Evolutionary conservation across 768 basidiomycete species (phyloP), one percentile per base, ranked within the genome.

Genomic region (Floccularia luteovirens): DNA sequence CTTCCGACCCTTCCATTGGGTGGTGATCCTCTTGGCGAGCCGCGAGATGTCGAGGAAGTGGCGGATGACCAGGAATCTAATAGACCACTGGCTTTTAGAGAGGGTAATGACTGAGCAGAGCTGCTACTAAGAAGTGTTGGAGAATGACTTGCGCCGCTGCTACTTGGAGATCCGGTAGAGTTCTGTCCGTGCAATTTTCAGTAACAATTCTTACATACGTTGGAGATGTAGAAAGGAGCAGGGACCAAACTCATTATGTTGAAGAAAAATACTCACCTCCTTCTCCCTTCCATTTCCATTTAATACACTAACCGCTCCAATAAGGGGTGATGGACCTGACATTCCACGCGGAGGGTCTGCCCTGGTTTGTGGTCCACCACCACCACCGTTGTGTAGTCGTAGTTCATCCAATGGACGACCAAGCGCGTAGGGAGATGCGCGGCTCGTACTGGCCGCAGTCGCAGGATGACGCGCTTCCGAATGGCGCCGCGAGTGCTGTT

Each of bases 61-160:
- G 8, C 10, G 6, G 32, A 34, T 17, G 59, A 43, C 75, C 75
- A 71, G 42, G 69, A 64, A 48, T 84, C 81, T 28, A 87, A 62
- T 32, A 87, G 64, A 16, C 84, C 84, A 47, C 80, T 83, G 23
- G 78, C 75, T 58, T 85, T 86, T 39, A 87, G 62, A 25, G 84
- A 86, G 23, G 84, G 84, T 43, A 87, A 59, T 14, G 79, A 75
- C 47, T 62, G 71, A 23, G 53, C 47, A 16, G n/a, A n/a, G n/a
- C n/a, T n/a, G n/a, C n/a, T n/a, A n/a, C n/a, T n/a, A n/a, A n/a
- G n/a, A n/a, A n/a, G n/a, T n/a, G n/a, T n/a, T n/a, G n/a, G n/a
- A n/a, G n/a, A n/a, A n/a, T n/a, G n/a, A n/a, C n/a, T n/a, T n/a
- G n/a, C n/a, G n/a, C n/a, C n/a, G n/a, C n/a, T n/a, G n/a, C n/a